A percentile compares a stretch with the other conserved stretches of the same genome.
phyloP scores from a whole-genome alignment of 768 basidiomycete genomes.

The Rhodotorula kratochvilovae region DNA sequence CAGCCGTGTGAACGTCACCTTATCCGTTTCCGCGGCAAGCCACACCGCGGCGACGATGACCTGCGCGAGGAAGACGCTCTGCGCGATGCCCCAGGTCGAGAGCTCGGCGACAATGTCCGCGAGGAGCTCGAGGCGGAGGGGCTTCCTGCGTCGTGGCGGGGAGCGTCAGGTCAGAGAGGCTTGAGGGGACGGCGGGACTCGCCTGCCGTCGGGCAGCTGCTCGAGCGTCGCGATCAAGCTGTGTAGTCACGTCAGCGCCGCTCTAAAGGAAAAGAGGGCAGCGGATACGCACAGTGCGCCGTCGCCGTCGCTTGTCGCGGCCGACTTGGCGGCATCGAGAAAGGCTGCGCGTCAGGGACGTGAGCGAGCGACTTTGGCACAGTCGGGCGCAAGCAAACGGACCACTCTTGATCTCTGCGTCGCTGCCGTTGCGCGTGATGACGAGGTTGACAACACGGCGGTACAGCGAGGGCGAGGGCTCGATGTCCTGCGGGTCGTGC shows the following conservation, averaged over 20 bases:
- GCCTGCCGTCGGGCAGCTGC: background rate
- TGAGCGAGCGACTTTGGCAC: too few species aligned
- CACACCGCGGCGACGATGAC: background rate
- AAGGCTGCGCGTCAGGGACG: too few species aligned
- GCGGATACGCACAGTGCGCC: background rate
- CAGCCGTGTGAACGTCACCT: background rate
- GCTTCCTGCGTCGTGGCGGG: background rate
- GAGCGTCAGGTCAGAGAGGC: background rate
- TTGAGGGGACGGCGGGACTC: too few species aligned
- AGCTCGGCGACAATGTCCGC: background rate
- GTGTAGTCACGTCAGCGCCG: background rate
- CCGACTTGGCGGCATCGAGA: too few species aligned
- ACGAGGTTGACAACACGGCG: slow-evolving; percentile 18
- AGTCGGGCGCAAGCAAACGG: too few species aligned
- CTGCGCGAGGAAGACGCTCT: background rate
- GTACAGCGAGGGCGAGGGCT: background rate
- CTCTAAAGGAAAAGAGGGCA: background rate
- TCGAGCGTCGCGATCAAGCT: slow-evolving; percentile 1
- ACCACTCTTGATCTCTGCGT: slow-evolving; percentile 5
- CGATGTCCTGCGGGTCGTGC: background rate
- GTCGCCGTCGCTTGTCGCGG: too few species aligned
- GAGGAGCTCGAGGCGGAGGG: background rate
- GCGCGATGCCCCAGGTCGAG: background rate
- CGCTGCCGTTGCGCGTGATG: slow-evolving; percentile 2
- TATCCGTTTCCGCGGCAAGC: background rate